Conservation (phyloP, 441 rosid genomes). For the Pelargonium australe region DNA sequence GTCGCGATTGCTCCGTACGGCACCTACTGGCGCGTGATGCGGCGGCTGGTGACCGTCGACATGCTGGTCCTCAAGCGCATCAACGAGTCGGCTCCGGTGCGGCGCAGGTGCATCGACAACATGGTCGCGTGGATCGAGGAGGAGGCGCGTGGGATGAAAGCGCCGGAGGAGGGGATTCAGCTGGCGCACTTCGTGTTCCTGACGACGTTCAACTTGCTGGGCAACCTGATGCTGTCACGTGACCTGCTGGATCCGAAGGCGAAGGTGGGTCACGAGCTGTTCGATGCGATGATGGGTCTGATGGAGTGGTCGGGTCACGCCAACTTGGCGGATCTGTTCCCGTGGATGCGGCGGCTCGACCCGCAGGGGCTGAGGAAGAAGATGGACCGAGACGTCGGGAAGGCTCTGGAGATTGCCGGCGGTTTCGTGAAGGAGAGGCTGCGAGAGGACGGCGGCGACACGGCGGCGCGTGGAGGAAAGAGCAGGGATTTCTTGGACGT, state of each 20-base stretch:
- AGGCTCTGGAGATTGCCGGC: slow-evolving; percentile 34
- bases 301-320: slow-evolving; percentile 34
- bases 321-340: slow-evolving; percentile 36
- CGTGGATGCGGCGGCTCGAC: slow-evolving; percentile 38
- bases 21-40: slow-evolving; percentile 35
- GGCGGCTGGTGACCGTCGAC: slow-evolving; percentile 37
- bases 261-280: slow-evolving; percentile 26
- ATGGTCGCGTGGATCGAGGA: slow-evolving; percentile 26
- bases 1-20: slow-evolving; percentile 45
- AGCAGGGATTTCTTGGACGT: slow-evolving; percentile 36
- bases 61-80: slow-evolving; percentile 34
- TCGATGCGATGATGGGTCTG: slow-evolving; percentile 22
- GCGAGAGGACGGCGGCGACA: slow-evolving; percentile 1
- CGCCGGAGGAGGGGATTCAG: slow-evolving; percentile 16
- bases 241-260: slow-evolving; percentile 33
- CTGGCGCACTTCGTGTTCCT: slow-evolving; percentile 34
- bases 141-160: neutral
- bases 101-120: slow-evolving; percentile 28
- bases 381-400: slow-evolving; percentile 36
- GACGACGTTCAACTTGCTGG: slow-evolving; percentile 33
- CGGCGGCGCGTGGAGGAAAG: neutral
- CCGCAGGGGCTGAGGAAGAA: slow-evolving; percentile 40
- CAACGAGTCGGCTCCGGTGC: slow-evolving; percentile 26
- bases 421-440: slow-evolving; percentile 33
- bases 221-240: slow-evolving; percentile 42